Base-by-base conservation (phyloP, 1,284 basidiomycete species). In the Fomitiporia mediterranea region DNA sequence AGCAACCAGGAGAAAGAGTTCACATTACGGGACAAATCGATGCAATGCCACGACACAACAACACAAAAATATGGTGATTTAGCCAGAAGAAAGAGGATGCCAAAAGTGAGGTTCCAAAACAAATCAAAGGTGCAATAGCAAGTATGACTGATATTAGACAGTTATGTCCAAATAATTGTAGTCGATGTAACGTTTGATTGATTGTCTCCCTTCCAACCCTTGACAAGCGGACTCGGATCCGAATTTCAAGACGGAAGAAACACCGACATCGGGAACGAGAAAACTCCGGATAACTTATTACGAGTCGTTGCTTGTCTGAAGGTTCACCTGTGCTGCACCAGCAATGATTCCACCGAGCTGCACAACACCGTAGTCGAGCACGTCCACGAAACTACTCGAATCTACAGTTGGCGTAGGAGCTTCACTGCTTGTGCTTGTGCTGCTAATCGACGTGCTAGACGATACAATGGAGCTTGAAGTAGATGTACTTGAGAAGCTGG, bases 391-490 rank as follows among this genome's bases (percentile, higher is more conserved):
- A 44, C 53, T 59, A 17, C 42, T 46, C 32, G 27, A 17, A 25
- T 37, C 30, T 19, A 39, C 32, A 19, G 57, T 55, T 27, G 58
- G 21, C 7, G 57, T 37, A n/a, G 57, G 28, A 6, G 43, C 42
- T 27, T 25, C n/a, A 7, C 23, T 39, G 39, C 42, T 53, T 50
- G 57, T 50, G 19, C 17, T 37, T 8, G 19, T 37, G 32, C 19
- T 21, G 9, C 17, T 38, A 25, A 23, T 57, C 13, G 39, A 44
- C 27, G 52, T 27, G 35, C 42, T 57, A 21, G 49, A 52, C 32
- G 37, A 39, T 17, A 51, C 60, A 19, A 56, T 51, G 2, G 60
- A 53, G 34, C 60, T 50, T 15, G 62, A 60, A 27, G 60, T 56
- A 19, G 55, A 53, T 17, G 58, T 53, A 32, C 59, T 60, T 17